phyloP scores from a whole-genome alignment of 345 rosid species.

The Rhizophora mangle region DNA sequence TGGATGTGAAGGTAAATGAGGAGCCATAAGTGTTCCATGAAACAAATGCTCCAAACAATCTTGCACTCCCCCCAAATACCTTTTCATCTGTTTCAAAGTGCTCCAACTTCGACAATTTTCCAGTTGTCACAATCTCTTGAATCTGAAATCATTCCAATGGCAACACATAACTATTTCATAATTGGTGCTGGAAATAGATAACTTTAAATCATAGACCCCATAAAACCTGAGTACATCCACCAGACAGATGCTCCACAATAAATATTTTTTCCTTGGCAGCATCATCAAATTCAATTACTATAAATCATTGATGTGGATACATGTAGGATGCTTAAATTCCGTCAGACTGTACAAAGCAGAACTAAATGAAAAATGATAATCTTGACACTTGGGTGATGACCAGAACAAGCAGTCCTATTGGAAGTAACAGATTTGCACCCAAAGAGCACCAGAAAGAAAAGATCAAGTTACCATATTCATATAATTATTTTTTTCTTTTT shows the following conservation, averaged over 20 bases:
- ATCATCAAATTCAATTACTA: neutral
- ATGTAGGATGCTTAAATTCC: neutral
- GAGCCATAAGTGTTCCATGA: neutral
- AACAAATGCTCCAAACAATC: no score
- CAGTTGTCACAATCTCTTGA: conserved; percentile 86
- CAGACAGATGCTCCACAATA: neutral
- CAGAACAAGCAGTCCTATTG: neutral
- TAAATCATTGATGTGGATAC: neutral
- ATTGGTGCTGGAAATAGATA: neutral
- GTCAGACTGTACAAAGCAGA: neutral
- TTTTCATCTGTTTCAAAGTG: conserved; percentile 94
- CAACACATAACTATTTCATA: neutral
- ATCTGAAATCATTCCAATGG: conserved; percentile 49
- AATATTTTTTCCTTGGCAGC: neutral
- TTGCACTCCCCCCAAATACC: conserved; percentile 35
- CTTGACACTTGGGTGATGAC: neutral
- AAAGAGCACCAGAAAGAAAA: neutral
- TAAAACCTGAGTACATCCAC: neutral
- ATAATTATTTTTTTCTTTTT: neutral
- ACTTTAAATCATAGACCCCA: neutral
- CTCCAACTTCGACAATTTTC: conserved; percentile 86
- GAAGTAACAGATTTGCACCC: neutral
- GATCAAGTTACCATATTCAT: neutral
- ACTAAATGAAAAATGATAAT: neutral
- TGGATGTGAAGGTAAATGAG: neutral